Evolutionary conservation across 495 filamentous ascomycete species (phyloP), one percentile per base, ranked within the genome.

Genomic region (Hypoxylon lienhwacheense): DNA sequence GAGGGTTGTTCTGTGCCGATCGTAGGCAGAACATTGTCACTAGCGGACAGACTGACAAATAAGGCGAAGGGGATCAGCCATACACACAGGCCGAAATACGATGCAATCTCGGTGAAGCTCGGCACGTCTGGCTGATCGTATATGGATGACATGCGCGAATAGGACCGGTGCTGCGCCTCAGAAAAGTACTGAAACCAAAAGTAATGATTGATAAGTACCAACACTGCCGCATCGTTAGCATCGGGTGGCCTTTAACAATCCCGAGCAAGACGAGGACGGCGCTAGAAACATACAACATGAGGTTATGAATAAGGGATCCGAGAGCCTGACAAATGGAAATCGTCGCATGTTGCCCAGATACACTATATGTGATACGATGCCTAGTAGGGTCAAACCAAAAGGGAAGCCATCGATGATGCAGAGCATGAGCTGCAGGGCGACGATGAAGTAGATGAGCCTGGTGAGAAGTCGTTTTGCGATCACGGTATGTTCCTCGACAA

Each of bases 401-500:
- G 93, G 93, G 68, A 97, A 95, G 19, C 85, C 76, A 77, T 98
- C 93, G 62, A 97, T 74, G 40, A 91, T 33, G 51, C 81, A 79
- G 7, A 97, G 84, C 4, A 95, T 73, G 19, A 84, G 51, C 63
- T 96, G 92, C 21, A 90, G 67, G 17, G 56, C 76, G 47, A 97
- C 88, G 61, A 96, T 83, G 47, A 71, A 72, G 77, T 96, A 95
- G 69, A 98, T 97, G 31, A 97, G 77, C 34, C 81, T 82, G 8
- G 80, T 88, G 17, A 98, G 79, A 17, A 96, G 77, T 49, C 84
- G 88, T 66, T 95, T 91, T 14, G 91, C 87, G 35, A 95, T 68
- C 7, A 97, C 92, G 7, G 91, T 97, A 66, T 97, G 92, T 66
- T 98, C 93, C 73, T 98, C 95, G 41, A 98, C 93, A 7, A 97